A percentile compares a stretch with the other conserved stretches of the same genome.
Conservation (phyloP, 305 asterid genomes). For the Stenogyne calaminthoides region DNA sequence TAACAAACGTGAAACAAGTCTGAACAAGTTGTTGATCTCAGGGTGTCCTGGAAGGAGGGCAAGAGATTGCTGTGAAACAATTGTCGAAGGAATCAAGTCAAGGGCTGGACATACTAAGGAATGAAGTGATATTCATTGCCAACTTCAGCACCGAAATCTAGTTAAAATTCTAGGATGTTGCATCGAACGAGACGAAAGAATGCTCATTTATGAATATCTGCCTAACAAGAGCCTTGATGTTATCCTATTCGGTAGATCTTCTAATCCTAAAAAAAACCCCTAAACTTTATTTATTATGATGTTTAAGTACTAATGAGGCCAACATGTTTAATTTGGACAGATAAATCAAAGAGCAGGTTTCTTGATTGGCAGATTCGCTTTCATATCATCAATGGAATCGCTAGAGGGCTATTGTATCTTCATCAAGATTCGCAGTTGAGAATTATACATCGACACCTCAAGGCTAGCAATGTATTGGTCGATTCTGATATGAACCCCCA, state of each 20-base stretch:
- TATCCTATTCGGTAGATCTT: no score
- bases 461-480: background rate
- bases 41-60: background rate
- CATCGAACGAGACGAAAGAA: no score
- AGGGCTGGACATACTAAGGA: background rate
- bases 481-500: constrained; percentile 3
- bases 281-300: no score
- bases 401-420: background rate
- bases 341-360: background rate
- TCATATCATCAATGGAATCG: background rate
- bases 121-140: background rate
- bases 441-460: constrained; percentile 4
- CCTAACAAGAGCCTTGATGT: no score
- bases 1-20: no score
- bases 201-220: no score
- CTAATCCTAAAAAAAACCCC: no score
- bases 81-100: background rate
- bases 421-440: background rate
- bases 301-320: no score
- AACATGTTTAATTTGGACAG: background rate
- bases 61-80: constrained; percentile 6
- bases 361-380: background rate
- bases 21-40: background rate
- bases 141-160: no score
- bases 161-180: no score